Base-by-base conservation (phyloP, 2,329 filamentous ascomycete genomes). In the Thelonectria discophora region DNA sequence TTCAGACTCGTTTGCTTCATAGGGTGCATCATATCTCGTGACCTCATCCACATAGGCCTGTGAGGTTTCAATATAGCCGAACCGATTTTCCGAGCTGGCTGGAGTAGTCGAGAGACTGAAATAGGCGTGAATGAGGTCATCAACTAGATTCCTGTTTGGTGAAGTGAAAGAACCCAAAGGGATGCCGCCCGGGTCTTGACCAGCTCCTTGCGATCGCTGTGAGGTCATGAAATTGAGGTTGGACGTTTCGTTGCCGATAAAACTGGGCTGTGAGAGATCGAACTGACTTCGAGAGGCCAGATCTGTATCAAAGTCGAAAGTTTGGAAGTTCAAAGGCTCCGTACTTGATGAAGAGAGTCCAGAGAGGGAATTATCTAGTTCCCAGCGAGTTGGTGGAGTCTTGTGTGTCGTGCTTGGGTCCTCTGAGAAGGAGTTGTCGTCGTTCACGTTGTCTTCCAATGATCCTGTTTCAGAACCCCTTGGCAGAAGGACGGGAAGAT, bases 61-160 rank as follows among this genome's bases (percentile, higher is more conserved):
- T 30, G 34, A 5, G 34, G 34, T 37, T 37, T 4, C 15, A 37
- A 11, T 15, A 13, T 15, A 15, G 11, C 34, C 34, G 15, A 37
- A 2, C 15, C 11, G 34, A 15, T 4, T 37, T 11, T 37, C 11
- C 34, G 10, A 13, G 15, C 34, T 11, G 15, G 34, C 79, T 76
- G 58, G 84, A 30, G 27, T 30, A 30, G 27, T 84, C 53, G 84
- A 75, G 52, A 80, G 75, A 2, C 68, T 70, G 62, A 83, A 84
- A 65, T 82, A 85, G 2, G 81, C 79, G 5, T 80, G 72, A 5
- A 85, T 75, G 7, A 85, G 74, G 53, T 80, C 76, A 66, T 83
- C 80, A 3, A 42, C 39, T 20, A 56, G 15, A 37, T 4, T 13
- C 15, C 15, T 37, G 34, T 15, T 12, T 11, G 34, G 34, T 37